Evolutionary conservation across 2,329 filamentous ascomycete genomes (phyloP).

Genomic region (Scytalidium sp.): DNA sequence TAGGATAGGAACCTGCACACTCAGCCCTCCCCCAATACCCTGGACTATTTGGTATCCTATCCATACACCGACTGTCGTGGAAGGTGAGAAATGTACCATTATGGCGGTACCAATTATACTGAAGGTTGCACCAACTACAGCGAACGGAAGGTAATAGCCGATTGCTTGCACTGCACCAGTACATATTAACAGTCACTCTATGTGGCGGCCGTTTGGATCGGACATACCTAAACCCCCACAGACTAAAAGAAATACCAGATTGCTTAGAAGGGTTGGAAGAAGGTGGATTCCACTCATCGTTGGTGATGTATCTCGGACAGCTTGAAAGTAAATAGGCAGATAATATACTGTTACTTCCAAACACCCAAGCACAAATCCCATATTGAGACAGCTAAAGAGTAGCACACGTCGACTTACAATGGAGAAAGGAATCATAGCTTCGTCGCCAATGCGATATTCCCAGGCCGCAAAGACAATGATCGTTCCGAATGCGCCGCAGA

Average conservation of each 20-base stretch:
- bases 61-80: constrained; percentile 42
- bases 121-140: constrained; percentile 40
- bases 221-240: constrained; percentile 7
- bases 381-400: constrained; percentile 4
- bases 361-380: constrained; percentile 4
- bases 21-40: constrained; percentile 39
- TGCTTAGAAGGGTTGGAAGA: constrained; percentile 13
- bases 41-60: constrained; percentile 47
- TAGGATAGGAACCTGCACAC: constrained; percentile 27
- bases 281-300: constrained; percentile 14
- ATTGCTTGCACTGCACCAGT: not conserved
- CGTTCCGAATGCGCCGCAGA: constrained; percentile 9
- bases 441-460: constrained; percentile 16
- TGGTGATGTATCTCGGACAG: constrained; percentile 16
- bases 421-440: constrained; percentile 14
- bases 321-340: constrained; percentile 25
- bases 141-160: constrained; percentile 26
- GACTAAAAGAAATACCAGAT: constrained; percentile 6
- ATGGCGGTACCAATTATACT: constrained; percentile 36
- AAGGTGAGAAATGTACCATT: constrained; percentile 30
- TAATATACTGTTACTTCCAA: constrained; percentile 6
- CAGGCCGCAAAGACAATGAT: constrained; percentile 15
- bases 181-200: no score
- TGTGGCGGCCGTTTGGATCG: no score
- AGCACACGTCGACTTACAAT: constrained; percentile 13